Percentiles rank a stretch among this genome's conserved stretches.
phyloP scores from a whole-genome alignment of 257 asterid species.

The Craterostigma plantagineum region DNA sequence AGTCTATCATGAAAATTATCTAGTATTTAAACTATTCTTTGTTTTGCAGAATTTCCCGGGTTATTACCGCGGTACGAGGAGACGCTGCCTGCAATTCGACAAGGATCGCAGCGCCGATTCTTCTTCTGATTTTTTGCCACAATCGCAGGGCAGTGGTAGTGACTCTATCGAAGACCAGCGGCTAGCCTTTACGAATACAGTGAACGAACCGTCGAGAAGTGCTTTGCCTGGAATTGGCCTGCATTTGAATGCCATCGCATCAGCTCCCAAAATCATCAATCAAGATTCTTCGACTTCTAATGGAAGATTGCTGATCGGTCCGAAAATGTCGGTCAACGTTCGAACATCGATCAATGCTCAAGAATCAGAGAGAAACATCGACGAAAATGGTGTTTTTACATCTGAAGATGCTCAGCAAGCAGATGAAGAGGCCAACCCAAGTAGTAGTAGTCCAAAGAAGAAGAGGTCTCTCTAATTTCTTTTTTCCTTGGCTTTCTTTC shows the following conservation, averaged over 20 bases:
- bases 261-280: slow-evolving; percentile 22
- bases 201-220: slow-evolving; percentile 22
- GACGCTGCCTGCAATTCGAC: slow-evolving; percentile 70
- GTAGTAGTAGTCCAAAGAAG: slow-evolving; percentile 38
- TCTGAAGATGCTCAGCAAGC: slow-evolving; percentile 28
- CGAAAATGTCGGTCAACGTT: slow-evolving; percentile 19
- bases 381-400: slow-evolving; percentile 16
- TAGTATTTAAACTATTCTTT: too few relatives aligned
- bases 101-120: slow-evolving; percentile 23
- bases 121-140: slow-evolving; percentile 15
- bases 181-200: slow-evolving; percentile 11
- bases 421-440: slow-evolving; percentile 28
- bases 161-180: slow-evolving; percentile 17
- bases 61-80: slow-evolving; percentile 61
- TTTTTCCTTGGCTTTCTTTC: neutral
- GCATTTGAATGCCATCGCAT: slow-evolving; percentile 67
- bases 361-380: slow-evolving; percentile 23
- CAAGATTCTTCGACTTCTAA: slow-evolving; percentile 27
- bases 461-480: slow-evolving; percentile 10
- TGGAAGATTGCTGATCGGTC: slow-evolving; percentile 29
- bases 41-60: slow-evolving; percentile 36
- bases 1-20: neutral
- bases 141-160: slow-evolving; percentile 15
- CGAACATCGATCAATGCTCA: slow-evolving; percentile 16
- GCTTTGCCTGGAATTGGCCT: slow-evolving; percentile 68